Percentiles rank a stretch among this genome's conserved stretches.
These are phyloP conservation scores for Datura wrightii DNA, from an alignment of 257 asterid genomes.

Conservation along the genomic window DNA sequence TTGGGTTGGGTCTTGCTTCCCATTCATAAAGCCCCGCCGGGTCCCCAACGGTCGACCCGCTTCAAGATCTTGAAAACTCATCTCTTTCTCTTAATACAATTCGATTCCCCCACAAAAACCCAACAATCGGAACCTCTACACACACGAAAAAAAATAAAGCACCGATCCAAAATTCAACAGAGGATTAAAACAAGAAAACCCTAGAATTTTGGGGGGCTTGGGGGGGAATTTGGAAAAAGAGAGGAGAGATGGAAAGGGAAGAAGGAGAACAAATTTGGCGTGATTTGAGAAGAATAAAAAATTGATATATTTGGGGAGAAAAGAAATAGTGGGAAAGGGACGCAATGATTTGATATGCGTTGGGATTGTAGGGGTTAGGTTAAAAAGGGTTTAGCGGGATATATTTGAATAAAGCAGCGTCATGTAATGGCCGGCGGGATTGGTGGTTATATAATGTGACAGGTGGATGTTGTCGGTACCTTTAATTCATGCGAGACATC, in stretches of 20 bases:
- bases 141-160: not conserved
- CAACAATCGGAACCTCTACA: constrained; percentile 34
- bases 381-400: not conserved
- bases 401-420: not conserved
- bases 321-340: constrained; percentile 32
- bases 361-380: not conserved
- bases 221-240: constrained; percentile 31
- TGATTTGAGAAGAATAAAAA: too few relatives aligned
- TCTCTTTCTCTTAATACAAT: constrained; percentile 32
- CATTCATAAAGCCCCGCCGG: constrained; percentile 61
- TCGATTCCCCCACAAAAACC: constrained; percentile 23
- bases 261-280: too few relatives aligned
- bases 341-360: not conserved
- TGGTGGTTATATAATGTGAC: not conserved
- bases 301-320: too few relatives aligned
- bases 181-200: constrained; percentile 36
- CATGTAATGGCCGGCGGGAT: constrained; percentile 17
- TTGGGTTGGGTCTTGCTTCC: constrained; percentile 87
- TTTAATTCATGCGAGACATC: not conserved
- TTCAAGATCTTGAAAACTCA: constrained; percentile 98
- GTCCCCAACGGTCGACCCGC: constrained; percentile 71
- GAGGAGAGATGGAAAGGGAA: too few relatives aligned
- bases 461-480: not conserved
- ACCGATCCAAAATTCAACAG: constrained; percentile 24
- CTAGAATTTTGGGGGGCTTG: constrained; percentile 35